Evolutionary conservation across 2,329 filamentous ascomycete genomes (phyloP), one percentile per base, ranked within the genome.

Genomic region (Venturia asperata): DNA sequence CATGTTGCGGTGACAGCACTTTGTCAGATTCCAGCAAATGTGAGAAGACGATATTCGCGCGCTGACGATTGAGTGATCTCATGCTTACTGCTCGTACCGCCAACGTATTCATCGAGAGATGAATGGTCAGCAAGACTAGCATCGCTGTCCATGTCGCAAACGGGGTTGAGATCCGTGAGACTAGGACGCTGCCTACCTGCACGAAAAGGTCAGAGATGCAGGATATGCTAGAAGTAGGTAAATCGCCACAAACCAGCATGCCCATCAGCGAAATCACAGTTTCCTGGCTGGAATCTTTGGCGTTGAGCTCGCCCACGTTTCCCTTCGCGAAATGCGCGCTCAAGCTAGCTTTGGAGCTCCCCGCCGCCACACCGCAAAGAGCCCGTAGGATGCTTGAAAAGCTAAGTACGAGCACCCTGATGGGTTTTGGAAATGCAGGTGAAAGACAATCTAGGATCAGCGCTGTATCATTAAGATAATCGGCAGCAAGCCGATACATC

Each of bases 231-330:
- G 30, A 6, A 34, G 30, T 34, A 34, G 27, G 34, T 34, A 11
- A 27, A 7, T 62, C 30, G 21, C 37, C 47, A 72, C 79, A 73
- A 75, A 84, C 82, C 63, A 96, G 81, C 84, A 97, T 92, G 1
- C 94, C 94, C 42, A 96, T 68, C 34, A 97, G 81, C 1, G 91
- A 93, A 65, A 99, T 90, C 24, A 96, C 86, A 0, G 93, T 97
- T 77, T 97, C 94, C 77, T 97, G 94, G 69, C 90, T 95, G 15
- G 92, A 92, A 74, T 97, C 93, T 83, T 96, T 87, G 79, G 93
- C 92, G 77, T 97, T 97, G 65, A 99, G 81, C 75, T 97, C 93
- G 1, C 91, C 93, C 56, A 97, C 78, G 74, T 97, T 97, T 45
- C 91, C 90, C 73, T 82, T 85, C 10, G 93, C 92, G 79, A 99